Evolutionary conservation across 2,329 filamentous ascomycete species (phyloP).

Genomic region (Colletotrichum sp.): DNA sequence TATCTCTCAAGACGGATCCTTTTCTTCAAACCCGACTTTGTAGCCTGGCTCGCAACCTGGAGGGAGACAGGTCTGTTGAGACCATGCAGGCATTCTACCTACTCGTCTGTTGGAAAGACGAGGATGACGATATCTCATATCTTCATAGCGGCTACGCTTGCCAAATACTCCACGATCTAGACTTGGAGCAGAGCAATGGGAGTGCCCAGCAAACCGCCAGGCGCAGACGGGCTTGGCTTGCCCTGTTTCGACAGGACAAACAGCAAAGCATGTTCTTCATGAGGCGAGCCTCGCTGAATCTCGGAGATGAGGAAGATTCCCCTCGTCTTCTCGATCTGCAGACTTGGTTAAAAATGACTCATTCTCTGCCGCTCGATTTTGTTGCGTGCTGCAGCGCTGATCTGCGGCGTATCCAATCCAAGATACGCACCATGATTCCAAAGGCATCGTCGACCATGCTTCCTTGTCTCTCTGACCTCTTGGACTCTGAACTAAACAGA

Average conservation of each 20-base stretch:
- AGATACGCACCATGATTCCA: background rate
- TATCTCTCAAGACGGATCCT: background rate
- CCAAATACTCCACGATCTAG: background rate
- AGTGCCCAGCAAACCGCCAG: background rate
- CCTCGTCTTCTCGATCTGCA: background rate
- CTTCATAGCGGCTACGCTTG: background rate
- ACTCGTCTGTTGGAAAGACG: background rate
- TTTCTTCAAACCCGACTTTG: background rate
- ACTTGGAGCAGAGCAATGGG: background rate
- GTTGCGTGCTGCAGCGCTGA: background rate
- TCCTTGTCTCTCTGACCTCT: background rate
- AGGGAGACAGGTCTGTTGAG: background rate
- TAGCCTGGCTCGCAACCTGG: background rate
- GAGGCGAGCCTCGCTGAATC: background rate
- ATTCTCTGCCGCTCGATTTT: background rate
- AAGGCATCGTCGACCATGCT: background rate
- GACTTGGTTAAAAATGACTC: background rate
- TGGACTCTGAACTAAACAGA: background rate
- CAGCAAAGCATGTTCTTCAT: background rate
- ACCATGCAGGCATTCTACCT: background rate
- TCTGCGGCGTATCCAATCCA: background rate
- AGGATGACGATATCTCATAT: background rate
- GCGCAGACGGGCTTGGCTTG: background rate
- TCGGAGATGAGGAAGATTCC: background rate
- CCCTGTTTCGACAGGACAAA: background rate